Evolutionary conservation across 495 filamentous ascomycete genomes (phyloP), one percentile per base, ranked within the genome.

Genomic region (Xylaria castorea): DNA sequence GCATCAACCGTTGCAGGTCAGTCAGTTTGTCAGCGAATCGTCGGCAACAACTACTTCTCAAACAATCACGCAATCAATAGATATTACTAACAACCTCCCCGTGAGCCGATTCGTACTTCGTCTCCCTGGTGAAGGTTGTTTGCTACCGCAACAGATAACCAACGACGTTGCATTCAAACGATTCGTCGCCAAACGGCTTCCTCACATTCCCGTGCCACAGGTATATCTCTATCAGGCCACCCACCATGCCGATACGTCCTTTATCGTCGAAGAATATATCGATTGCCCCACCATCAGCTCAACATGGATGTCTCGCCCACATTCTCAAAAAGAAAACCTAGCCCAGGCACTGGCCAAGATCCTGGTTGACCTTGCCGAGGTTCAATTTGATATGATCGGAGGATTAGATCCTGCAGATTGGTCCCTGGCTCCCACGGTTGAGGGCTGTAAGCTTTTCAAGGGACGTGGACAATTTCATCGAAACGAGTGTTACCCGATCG

Each of bases 101-200:
- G 44, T 66, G 18, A 6, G 9, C 16, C 42, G 14, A 22, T 66
- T 66, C 44, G 34, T 66, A 9, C 22, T 66, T 48, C 63, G 63
- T n/a, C 63, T 66, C 25, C 63, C 63, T 5, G 27, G 40, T 14
- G 63, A 51, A 5, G 63, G 51, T 36, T 42, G 44, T 12, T 25
- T 66, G 44, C 25, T 66, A 18, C 63, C 63, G 16, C 1, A 66
- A 25, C 63, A 66, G 20, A 14, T 66, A n/a, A 50, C 40, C 27
- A 66, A 66, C 18, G 63, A 66, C 20, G 63, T 66, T 20, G 63
- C 63, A 0, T 66, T 66, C 63, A 66, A 66, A 22, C 40, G 14
- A 38, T 50, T 66, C 8, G 44, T 66, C 3, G 63, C 63, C 1
- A 34, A 42, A 11, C 51, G 16, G 7, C 63, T 66, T 22, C 63